Evolutionary conservation across 2,329 filamentous ascomycete genomes (phyloP).

Genomic region (Venturia asperata): DNA sequence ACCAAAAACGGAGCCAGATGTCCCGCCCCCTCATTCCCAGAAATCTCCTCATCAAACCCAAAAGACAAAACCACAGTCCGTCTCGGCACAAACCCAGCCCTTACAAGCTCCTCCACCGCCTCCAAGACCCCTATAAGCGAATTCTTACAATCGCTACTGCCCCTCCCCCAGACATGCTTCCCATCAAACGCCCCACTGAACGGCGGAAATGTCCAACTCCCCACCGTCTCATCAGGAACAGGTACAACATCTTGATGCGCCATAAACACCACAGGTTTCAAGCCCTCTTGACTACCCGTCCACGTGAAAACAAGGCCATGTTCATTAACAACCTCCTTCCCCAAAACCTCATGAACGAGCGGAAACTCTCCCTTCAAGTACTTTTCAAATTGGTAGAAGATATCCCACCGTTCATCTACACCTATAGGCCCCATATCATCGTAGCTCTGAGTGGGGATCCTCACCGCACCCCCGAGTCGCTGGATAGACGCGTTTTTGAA

Average conservation of each 20-base stretch:
- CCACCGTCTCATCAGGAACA: conserved; percentile 43
- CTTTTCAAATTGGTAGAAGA: conserved; percentile 48
- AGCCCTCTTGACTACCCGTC: conserved; percentile 42
- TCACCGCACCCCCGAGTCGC: conserved; percentile 42
- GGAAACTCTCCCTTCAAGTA: conserved; percentile 48
- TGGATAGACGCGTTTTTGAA: conserved; percentile 22
- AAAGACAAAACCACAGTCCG: conserved; percentile 53
- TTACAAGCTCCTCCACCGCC: conserved; percentile 49
- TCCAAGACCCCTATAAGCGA: conserved; percentile 52
- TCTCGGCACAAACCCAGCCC: conserved; percentile 45
- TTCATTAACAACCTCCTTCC: conserved; percentile 51
- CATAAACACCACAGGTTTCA: conserved; percentile 53
- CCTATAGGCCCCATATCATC: conserved; percentile 50
- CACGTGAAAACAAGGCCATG: conserved; percentile 54
- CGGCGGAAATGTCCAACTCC: conserved; percentile 52
- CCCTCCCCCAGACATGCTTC: conserved; percentile 54
- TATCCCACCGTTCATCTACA: conserved; percentile 52
- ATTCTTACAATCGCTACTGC: conserved; percentile 55
- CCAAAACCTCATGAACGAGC: conserved; percentile 33
- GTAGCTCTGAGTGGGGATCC: conserved; percentile 49
- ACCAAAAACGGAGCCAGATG: conserved; percentile 43
- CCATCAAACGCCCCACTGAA: conserved; percentile 54
- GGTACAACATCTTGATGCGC: conserved; percentile 61
- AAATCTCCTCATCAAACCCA: conserved; percentile 58
- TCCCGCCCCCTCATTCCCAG: conserved; percentile 45